These are phyloP conservation scores for Solanum virginianum DNA, from an alignment of 257 asterid genomes.

Conservation along the genomic window DNA sequence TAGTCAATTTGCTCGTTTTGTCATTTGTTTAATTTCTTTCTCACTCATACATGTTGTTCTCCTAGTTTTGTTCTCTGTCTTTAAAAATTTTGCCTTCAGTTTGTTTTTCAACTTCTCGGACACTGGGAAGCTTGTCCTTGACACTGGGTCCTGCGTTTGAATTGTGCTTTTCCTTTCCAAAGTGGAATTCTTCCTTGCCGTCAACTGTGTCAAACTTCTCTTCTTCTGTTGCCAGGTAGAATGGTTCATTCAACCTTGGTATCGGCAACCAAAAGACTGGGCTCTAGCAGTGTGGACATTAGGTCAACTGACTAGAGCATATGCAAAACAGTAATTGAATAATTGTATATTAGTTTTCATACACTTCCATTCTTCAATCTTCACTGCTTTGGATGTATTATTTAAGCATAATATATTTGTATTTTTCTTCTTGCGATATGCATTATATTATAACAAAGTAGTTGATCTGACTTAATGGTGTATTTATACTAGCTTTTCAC, in stretches of 20 bases:
- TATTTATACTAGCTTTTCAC: constrained; percentile 28
- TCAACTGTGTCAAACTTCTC: neutral
- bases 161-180: neutral
- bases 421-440: neutral
- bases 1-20: neutral
- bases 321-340: neutral
- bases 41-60: neutral
- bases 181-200: neutral
- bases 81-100: neutral
- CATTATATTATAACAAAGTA: neutral
- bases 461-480: neutral
- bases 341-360: neutral
- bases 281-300: neutral
- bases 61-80: neutral
- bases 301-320: neutral
- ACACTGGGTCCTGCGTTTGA: neutral
- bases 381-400: neutral
- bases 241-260: neutral
- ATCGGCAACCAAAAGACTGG: neutral
- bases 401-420: neutral
- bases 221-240: neutral
- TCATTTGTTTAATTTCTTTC: neutral
- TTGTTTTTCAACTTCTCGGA: neutral
- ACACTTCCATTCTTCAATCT: neutral
- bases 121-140: neutral